Percentiles rank a stretch among this genome's conserved stretches.
These are phyloP conservation scores for Acanthochlamys bracteata DNA, from an alignment of 106 monocot genomes.

Conservation along the genomic window DNA sequence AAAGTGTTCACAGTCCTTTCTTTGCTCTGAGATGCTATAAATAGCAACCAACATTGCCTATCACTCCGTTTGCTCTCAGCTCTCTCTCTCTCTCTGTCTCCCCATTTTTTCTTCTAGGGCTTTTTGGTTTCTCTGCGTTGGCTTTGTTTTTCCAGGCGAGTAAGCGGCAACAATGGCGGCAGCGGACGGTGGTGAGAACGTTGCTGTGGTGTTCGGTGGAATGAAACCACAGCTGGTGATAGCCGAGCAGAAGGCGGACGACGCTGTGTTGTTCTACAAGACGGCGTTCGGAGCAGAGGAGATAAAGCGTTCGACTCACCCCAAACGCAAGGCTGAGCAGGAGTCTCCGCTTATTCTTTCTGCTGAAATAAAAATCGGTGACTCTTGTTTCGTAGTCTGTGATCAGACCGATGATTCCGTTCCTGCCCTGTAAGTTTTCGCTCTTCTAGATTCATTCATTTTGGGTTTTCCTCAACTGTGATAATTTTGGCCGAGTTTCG, in stretches of 20 bases:
- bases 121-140: too few species aligned
- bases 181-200: constrained; percentile 1
- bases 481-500: too few species aligned
- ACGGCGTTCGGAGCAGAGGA: constrained; percentile 48
- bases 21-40: too few species aligned
- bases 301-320: constrained; percentile 19
- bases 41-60: too few species aligned
- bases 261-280: constrained; percentile 46
- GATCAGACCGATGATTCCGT: constrained; percentile 27
- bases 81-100: too few species aligned
- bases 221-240: constrained; percentile 33
- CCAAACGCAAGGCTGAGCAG: constrained; percentile 51
- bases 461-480: too few species aligned
- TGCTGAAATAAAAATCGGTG: constrained; percentile 42
- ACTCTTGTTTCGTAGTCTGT: constrained; percentile 28
- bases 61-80: too few species aligned
- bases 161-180: constrained; percentile 14
- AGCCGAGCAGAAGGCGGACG: constrained; percentile 37
- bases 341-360: constrained; percentile 27
- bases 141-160: too few species aligned
- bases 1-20: too few species aligned
- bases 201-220: constrained; percentile 5
- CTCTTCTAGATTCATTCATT: too few species aligned
- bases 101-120: too few species aligned
- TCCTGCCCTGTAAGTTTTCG: constrained; percentile 3